phyloP scores from a whole-genome alignment of 2,329 filamentous ascomycete genomes.

The Cordyceps cateniannulata region DNA sequence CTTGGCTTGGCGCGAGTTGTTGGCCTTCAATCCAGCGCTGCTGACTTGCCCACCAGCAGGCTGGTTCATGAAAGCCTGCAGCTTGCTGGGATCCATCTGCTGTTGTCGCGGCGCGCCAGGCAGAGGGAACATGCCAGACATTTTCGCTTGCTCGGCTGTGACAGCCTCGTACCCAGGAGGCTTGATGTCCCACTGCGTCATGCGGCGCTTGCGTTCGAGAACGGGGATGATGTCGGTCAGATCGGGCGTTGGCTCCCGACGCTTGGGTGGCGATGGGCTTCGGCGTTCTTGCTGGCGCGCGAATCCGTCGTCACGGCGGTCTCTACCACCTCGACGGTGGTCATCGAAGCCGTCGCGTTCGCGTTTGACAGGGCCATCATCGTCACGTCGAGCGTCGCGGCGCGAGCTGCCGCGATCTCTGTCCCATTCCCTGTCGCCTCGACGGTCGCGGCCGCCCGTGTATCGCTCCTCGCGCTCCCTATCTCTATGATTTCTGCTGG shows the following conservation, averaged over 20 bases:
- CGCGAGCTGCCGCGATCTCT: constrained; percentile 58
- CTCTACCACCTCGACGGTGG: constrained; percentile 41
- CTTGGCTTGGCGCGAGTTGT: constrained; percentile 90
- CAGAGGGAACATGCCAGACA: constrained; percentile 98
- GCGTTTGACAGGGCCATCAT: constrained; percentile 47
- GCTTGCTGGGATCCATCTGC: constrained; percentile 86
- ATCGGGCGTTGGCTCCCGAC: constrained; percentile 92
- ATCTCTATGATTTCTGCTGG: constrained; percentile 86
- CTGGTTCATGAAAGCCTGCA: constrained; percentile 94
- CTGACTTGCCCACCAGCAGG: constrained; percentile 60
- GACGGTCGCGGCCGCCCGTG: constrained; percentile 54
- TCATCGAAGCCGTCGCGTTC: constrained; percentile 51
- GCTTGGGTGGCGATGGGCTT: constrained; percentile 78
- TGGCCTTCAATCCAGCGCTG: constrained; percentile 79
- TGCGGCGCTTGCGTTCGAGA: constrained; percentile 76
- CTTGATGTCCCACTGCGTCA: constrained; percentile 99
- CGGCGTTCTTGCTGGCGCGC: constrained; percentile 52
- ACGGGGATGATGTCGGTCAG: constrained; percentile 80
- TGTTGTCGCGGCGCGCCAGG: constrained; percentile 92
- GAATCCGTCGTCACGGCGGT: constrained; percentile 34
- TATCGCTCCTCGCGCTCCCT: constrained; percentile 92
- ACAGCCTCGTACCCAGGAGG: constrained; percentile 97
- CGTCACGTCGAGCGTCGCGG: constrained; percentile 59
- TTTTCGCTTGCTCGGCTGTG: constrained; percentile 94
- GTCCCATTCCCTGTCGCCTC: constrained; percentile 66